Evolutionary conservation across 1,284 basidiomycete genomes (phyloP).

Genomic region (Afroboletus lepidellus): DNA sequence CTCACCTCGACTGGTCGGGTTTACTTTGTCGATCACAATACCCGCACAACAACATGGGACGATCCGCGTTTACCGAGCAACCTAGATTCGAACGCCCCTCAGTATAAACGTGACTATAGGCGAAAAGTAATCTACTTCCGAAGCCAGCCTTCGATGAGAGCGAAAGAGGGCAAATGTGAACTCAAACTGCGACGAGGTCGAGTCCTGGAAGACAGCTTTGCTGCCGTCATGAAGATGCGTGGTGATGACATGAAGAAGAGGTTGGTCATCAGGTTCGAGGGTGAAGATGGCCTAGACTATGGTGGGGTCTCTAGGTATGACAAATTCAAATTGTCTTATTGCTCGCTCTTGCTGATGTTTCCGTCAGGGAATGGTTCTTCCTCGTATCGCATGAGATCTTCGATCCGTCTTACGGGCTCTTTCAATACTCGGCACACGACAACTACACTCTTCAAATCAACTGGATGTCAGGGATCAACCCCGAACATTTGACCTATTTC

Average conservation of each 20-base stretch:
- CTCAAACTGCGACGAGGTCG: conserved; percentile 92
- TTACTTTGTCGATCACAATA: conserved; percentile 81
- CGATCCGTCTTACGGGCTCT: conserved; percentile 98
- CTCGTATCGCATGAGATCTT: conserved; percentile 97
- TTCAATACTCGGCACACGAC: conserved; percentile 99
- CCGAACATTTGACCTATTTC: conserved; percentile 99
- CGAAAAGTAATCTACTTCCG: conserved; percentile 99
- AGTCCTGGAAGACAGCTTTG: conserved; percentile 96
- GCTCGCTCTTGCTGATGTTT: conserved; percentile 1
- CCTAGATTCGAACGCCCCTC: conserved; percentile 93
- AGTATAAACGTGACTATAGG: conserved; percentile 99
- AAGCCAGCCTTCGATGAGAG: conserved; percentile 92
- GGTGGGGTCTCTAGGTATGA: conserved; percentile 91
- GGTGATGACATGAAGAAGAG: conserved; percentile 96
- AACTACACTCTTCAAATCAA: conserved; percentile 99
- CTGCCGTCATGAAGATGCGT: conserved; percentile 92
- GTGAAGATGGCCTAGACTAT: conserved; percentile 97
- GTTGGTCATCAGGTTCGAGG: conserved; percentile 98
- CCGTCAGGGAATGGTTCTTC: conserved; percentile 96
- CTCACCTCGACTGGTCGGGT: conserved; percentile 69
- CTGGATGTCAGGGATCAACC: conserved; percentile 96
- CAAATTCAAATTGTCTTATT: neutral
- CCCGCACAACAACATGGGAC: conserved; percentile 78
- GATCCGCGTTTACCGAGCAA: conserved; percentile 64
- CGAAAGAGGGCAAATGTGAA: conserved; percentile 91